These are phyloP conservation scores for Tetradesmus lagerheimii DNA, from an alignment of 139 green algal species.

Conservation along the genomic window DNA sequence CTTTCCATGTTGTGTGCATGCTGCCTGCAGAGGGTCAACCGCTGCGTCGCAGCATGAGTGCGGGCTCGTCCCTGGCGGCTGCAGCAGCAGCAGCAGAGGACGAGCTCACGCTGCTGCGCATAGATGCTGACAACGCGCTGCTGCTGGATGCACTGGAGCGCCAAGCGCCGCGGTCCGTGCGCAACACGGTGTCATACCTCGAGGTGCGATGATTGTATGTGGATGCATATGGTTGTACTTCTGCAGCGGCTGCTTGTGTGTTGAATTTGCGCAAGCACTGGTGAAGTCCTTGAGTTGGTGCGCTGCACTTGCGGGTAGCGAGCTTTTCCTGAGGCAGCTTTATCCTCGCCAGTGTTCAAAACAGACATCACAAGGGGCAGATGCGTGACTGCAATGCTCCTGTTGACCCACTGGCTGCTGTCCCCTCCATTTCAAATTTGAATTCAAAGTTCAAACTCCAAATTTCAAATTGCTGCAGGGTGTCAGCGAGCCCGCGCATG, in stretches of 20 bases:
- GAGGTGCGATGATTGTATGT: not conserved
- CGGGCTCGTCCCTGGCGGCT: not conserved
- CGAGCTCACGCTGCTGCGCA: not conserved
- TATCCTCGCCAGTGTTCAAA: too few relatives aligned
- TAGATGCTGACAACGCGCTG: conserved; percentile 15
- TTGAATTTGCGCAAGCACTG: too few relatives aligned
- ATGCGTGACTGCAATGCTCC: too few relatives aligned
- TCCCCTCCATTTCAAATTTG: too few relatives aligned
- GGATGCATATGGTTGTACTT: not conserved
- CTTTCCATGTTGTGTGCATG: not conserved
- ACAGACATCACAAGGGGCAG: too few relatives aligned
- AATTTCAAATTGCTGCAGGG: not conserved
- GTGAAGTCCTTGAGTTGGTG: too few relatives aligned
- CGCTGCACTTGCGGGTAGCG: too few relatives aligned
- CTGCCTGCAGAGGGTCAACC: not conserved
- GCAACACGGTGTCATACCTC: conserved; percentile 28
- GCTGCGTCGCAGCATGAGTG: not conserved
- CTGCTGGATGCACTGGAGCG: conserved; percentile 18
- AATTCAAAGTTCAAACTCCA: too few relatives aligned
- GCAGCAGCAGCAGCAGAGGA: conserved; percentile 3
- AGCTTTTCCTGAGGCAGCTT: too few relatives aligned
- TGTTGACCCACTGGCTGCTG: too few relatives aligned
- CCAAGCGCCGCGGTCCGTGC: not conserved
- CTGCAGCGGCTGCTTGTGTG: not conserved
- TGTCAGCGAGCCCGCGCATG: not conserved